Base-by-base conservation (phyloP, 768 basidiomycete genomes). In the Boletus edulis region DNA sequence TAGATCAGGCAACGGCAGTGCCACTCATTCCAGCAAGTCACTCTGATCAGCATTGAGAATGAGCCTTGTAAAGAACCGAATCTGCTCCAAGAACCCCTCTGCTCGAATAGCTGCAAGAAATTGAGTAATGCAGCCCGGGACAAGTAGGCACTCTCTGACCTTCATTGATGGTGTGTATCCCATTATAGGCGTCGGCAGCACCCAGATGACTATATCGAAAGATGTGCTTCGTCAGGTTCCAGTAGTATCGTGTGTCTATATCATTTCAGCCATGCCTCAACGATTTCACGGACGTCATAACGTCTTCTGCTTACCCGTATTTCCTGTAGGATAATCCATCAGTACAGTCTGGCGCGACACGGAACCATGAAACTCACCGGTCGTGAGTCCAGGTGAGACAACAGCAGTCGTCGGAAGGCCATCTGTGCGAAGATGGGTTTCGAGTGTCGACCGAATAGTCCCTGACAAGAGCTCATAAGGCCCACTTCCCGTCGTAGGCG, bases 171-270 rank as follows among this genome's bases (percentile, higher is more conserved):
- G 69, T 71, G 54, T 70, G 68, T 13, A 42, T 37, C 29, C 67
- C 77, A 13, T 68, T 67, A 54, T 81, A 80, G 52, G 66, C 74
- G 46, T 63, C 65, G 32, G 32, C 20, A 20, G 35, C 49, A 37
- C 58, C 62, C 18, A 55, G 54, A 60, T 76, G 76, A 17, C 68
- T 67, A 61, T 78, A 81, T 40, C 78, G 77, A 67, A 78, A 78
- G 52, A 80, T 79, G 56, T 79, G 72, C 32, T 58, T 59, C 22
- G 79, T 78, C 24, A 81, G 69, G 51, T 69, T 68, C 79, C 78
- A 78, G 48, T 79, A 78, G 47, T 70, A 68, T 40, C 67, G 59
- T 14, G 80, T 81, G 61, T 81, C 78, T 76, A 57, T 2, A 40
- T 50, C 44, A 52, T 51, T 24, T 11, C 42, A 29, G 27, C 9